Base-by-base conservation (phyloP, 2,329 filamentous ascomycete genomes). In the Grosmannia clavigera region DNA sequence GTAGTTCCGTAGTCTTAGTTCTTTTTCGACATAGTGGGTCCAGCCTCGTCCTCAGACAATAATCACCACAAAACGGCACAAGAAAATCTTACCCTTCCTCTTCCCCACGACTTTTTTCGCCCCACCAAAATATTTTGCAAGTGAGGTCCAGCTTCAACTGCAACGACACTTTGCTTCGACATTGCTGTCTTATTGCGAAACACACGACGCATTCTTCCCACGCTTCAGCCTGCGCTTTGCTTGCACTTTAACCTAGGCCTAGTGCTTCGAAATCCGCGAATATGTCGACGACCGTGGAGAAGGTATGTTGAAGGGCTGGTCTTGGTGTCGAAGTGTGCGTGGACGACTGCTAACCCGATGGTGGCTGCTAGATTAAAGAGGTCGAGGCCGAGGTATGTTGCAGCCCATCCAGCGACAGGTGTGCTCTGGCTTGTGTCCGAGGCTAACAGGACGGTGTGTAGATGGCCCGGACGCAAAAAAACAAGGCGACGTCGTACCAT, bases 381-480 rank as follows among this genome's bases (percentile, higher is more conserved):
- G 89, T 96, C 75, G 92, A 96, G 88, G 77, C 87, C 78, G 92
- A 96, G 83, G 88, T 92, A 82, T 82, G 77, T 31, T n/a, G 38
- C 48, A 25, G 10, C n/a, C 46, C n/a, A 27, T 22, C 22, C 22
- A 22, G 22, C 22, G 22, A 22, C 22, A 40, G 5, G 16, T 46
- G 19, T 5, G 19, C 3, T 3, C 10, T 29, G 22, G 9, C 14
- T 19, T 19, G 29, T 16, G 9, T 51, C 22, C 58, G 9, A 4
- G 12, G 25, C 46, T 60, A 31, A 57, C 58, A 33, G 22, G 6
- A 22, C 10, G 6, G 33, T 5, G 5, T 61, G 67, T 66, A 92
- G 86, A 96, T 96, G 92, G 90, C 91, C 78, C 83, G 83, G 76
- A 96, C 92, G 70, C 92, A 97, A 75, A 96, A 96, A 79, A 96